phyloP scores from a whole-genome alignment of 306 rosid genomes.

The Lupinus albus region DNA sequence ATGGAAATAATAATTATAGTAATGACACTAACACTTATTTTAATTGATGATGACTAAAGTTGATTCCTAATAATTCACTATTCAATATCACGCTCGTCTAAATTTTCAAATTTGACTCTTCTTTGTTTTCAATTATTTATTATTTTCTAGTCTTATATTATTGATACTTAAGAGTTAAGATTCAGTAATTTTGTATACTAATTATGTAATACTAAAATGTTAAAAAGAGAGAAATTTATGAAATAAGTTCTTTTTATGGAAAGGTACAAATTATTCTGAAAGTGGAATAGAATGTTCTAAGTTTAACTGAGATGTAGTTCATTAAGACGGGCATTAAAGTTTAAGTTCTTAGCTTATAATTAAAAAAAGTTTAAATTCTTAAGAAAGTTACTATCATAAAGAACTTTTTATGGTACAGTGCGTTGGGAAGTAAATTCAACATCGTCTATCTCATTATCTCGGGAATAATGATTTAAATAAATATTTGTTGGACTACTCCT shows the following conservation, averaged over 20 bases:
- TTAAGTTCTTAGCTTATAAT: too few species aligned
- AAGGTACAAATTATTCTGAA: slow-evolving; percentile 1
- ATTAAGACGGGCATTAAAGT: too few species aligned
- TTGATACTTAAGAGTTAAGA: background rate
- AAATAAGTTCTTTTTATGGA: background rate
- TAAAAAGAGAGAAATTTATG: background rate
- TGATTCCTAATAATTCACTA: slow-evolving; percentile 37
- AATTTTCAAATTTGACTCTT: slow-evolving; percentile 17
- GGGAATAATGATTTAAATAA: too few species aligned
- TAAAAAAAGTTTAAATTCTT: too few species aligned
- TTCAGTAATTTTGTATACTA: background rate
- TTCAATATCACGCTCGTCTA: slow-evolving; percentile 49
- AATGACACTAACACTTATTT: slow-evolving; percentile 25
- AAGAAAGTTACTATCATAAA: too few species aligned
- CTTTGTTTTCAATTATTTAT: slow-evolving; percentile 14
- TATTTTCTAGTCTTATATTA: slow-evolving; percentile 4
- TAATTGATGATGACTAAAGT: slow-evolving; percentile 38
- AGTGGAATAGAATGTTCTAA: background rate
- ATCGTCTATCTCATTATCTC: too few species aligned
- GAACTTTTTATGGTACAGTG: background rate
- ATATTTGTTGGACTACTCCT: too few species aligned
- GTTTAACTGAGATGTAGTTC: background rate
- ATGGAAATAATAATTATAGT: slow-evolving; percentile 38
- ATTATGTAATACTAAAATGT: background rate
- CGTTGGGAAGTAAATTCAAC: too few species aligned